Conservation (phyloP, 2,329 filamentous ascomycete species). For the Phaeophleospora eucalypticola region DNA sequence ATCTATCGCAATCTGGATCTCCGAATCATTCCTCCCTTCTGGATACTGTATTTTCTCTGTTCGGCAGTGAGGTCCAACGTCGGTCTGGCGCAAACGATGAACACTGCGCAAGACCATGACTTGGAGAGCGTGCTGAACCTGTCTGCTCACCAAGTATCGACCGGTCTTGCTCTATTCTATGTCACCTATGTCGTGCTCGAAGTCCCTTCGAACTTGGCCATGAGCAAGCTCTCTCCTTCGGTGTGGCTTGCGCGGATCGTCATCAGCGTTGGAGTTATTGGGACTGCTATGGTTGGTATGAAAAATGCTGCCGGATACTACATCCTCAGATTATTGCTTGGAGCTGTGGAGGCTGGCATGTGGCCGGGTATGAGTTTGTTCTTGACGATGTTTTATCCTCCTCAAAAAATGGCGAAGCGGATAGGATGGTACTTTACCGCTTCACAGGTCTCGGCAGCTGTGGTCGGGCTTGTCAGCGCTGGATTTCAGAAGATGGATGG, state of each 20-base stretch:
- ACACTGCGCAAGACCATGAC: constrained; percentile 64
- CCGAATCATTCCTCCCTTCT: constrained; percentile 61
- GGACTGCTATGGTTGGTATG: constrained; percentile 77
- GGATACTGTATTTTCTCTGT: constrained; percentile 86
- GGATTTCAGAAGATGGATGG: constrained; percentile 92
- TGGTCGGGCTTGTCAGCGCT: constrained; percentile 83
- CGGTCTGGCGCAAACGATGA: constrained; percentile 93
- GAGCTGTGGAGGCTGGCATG: constrained; percentile 85
- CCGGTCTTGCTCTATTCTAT: constrained; percentile 82
- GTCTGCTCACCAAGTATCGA: constrained; percentile 72
- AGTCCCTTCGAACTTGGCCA: constrained; percentile 80
- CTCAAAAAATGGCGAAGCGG: constrained; percentile 77
- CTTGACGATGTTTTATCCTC: constrained; percentile 85
- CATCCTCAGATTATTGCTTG: constrained; percentile 77
- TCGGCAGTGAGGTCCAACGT: constrained; percentile 90
- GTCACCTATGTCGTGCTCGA: constrained; percentile 90
- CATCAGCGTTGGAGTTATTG: constrained; percentile 78
- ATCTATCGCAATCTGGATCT: constrained; percentile 28
- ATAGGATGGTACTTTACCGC: constrained; percentile 90
- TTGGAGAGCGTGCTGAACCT: constrained; percentile 68
- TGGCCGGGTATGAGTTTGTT: constrained; percentile 96
- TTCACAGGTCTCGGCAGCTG: constrained; percentile 80
- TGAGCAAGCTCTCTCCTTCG: constrained; percentile 78
- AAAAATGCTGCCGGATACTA: constrained; percentile 80
- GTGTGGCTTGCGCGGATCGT: constrained; percentile 93